Conservation (phyloP, 108 stramenopile genomes). For the Mayamaea pseudoterrestris region DNA sequence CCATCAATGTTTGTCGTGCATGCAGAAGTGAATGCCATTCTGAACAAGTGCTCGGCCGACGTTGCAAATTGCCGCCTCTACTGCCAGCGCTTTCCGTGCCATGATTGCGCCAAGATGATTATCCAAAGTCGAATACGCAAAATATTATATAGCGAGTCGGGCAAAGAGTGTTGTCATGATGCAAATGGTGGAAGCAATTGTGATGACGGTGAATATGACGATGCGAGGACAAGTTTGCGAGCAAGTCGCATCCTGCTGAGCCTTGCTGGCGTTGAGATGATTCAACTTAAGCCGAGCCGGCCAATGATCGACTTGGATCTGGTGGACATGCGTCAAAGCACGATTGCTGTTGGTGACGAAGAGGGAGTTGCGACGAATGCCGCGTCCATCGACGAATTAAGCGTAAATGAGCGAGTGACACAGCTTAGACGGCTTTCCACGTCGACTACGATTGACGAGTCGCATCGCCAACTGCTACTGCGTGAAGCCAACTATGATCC, state of each 20-base stretch:
- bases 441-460: constrained; percentile 1
- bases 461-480: constrained; percentile 8
- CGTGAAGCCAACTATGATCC: constrained; percentile 49
- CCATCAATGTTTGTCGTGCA: constrained; percentile 88
- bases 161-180: too few species aligned
- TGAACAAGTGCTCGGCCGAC: constrained; percentile 88
- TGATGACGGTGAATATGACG: constrained; percentile 63
- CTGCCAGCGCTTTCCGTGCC: constrained; percentile 84
- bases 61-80: constrained; percentile 76
- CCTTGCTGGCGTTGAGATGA: constrained; percentile 61
- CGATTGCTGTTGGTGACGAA: too few species aligned
- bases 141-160: constrained; percentile 31
- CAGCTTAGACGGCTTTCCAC: not conserved
- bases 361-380: too few species aligned
- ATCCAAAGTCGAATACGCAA: constrained; percentile 89
- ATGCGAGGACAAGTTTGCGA: constrained; percentile 58
- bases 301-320: not conserved
- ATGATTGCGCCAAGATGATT: constrained; percentile 94
- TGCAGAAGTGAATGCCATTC: constrained; percentile 92
- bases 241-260: constrained; percentile 82
- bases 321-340: too few species aligned
- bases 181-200: not conserved
- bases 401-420: constrained; percentile 1
- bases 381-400: not conserved
- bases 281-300: constrained; percentile 3